These are phyloP conservation scores for Farysia itapuensis DNA, from an alignment of 1,284 basidiomycete species.

Conservation along the genomic window DNA sequence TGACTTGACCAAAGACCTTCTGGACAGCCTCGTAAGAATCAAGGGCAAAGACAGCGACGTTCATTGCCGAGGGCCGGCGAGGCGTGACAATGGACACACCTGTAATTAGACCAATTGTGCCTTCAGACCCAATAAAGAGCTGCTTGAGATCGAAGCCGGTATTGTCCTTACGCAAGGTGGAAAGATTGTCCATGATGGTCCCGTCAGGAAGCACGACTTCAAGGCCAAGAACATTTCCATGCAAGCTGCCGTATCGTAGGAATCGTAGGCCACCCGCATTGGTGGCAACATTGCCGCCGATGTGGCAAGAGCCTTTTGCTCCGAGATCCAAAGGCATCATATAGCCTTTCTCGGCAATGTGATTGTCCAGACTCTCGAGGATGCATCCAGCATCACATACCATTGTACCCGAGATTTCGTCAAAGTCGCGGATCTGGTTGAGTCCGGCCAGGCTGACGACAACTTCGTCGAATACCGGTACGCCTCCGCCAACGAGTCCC, in stretches of 20 bases:
- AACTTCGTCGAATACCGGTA: conserved; percentile 86
- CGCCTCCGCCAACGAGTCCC: conserved; percentile 91
- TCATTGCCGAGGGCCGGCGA: conserved; percentile 68
- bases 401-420: conserved; percentile 68
- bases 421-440: conserved; percentile 84
- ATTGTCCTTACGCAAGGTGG: conserved; percentile 86
- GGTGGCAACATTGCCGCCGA: conserved; percentile 95
- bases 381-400: conserved; percentile 84
- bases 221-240: conserved; percentile 92
- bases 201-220: conserved; percentile 94
- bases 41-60: conserved; percentile 67
- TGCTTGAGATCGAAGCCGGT: conserved; percentile 99
- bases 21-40: conserved; percentile 66
- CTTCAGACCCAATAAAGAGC: conserved; percentile 96
- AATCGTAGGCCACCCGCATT: conserved; percentile 95
- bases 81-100: conserved; percentile 95
- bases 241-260: conserved; percentile 90
- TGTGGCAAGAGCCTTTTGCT: conserved; percentile 97
- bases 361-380: conserved; percentile 84
- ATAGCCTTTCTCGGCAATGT: conserved; percentile 82
- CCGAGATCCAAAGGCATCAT: conserved; percentile 98
- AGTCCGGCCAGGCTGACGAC: conserved; percentile 81
- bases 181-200: conserved; percentile 67
- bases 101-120: conserved; percentile 92
- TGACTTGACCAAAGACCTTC: conserved; percentile 65